Base-by-base conservation (phyloP, 345 rosid species). In the Brassica incana region DNA sequence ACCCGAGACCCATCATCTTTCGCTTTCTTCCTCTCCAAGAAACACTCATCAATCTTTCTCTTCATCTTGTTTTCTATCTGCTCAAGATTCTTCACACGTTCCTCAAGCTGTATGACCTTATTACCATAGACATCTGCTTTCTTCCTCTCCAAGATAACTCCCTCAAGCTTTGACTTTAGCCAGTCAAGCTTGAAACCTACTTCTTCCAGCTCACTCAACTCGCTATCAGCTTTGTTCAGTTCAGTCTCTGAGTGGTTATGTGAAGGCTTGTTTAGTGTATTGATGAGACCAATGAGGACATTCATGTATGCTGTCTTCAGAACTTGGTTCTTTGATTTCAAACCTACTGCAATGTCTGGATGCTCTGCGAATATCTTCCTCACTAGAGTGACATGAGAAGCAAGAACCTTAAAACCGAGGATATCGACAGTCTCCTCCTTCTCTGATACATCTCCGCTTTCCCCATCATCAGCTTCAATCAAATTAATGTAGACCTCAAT, bases 31-130 rank as follows among this genome's bases (percentile, higher is more conserved):
- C 6, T 65, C 65, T 35, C 77, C 60, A 56, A 56, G 27, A 20
- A 18, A 56, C 9, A 3, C 61, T 56, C 61, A 56, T 2, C 11
- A 35, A 75, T 20, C 64, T 14, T 75, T 66, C 8, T 23, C 10
- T 54, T 54, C 65, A 65, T 36, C 43, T 36, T 8, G 10, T 43
- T 43, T 43, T 38, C 58, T 23, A 48, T 11, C 20, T 6, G 23
- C 69, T 54, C 72, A 50, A 68, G 16, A 50, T 27, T 64, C 50
- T 48, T 64, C 23, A 74, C 4, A n/a, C 71, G 77, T 32, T 74
- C 77, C 33, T 74, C 77, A 5, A 64, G 50, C 25, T 48, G 32
- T 12, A 50, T 61, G 9, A 14, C 33, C 45, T 43, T 60, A 63
- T 27, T 27, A 12, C 14, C 18, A 45, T 9, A n/a, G 9, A 0